Evolutionary conservation across 345 rosid genomes (phyloP), one percentile per base, ranked within the genome.

Genomic region (Schrenkiella parvula): DNA sequence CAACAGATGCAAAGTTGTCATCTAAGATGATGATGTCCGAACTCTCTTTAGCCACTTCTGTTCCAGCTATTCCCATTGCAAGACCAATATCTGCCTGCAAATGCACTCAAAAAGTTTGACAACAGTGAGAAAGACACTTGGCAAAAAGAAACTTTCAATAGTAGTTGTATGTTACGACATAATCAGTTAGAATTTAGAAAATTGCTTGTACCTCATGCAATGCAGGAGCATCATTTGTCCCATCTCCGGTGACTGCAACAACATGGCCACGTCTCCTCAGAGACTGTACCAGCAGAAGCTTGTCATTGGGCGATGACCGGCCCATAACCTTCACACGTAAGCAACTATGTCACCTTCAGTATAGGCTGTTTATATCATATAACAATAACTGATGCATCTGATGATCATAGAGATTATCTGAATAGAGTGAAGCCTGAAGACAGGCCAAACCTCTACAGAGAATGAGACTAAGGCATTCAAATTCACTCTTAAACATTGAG

Each of bases 41-140:
- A 83, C 90, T 95, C 83, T 95, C 99, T 58, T 95, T 95, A 0
- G 99, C 99, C 64, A 95, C 98, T 82, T 95, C 99, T 26, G 99
- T 95, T 69, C 99, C 99, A 72, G 85, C 87, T 71, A 95, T 95
- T 69, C 99, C 99, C 99, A 95, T 95, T 28, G 99, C 89, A 73
- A 95, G 95, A 72, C 99, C 99, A 71, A 95, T 88, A 79, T 95
- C 98, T 7, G 99, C 99, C 99, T 95, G 87, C 10, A 66, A 70
- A 58, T 66, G 54, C 74, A 63, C 26, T 44, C 73, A 48, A 48
- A 51, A 34, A 25, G 5, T 37, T 21, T 23, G 47, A 44, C 56
- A 29, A 22, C 57, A 42, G 26, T 61, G 6, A 75, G 57, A 68
- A 51, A 47, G 8, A 43, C 17, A 43, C 47, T 62, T 63, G 48